Evolutionary conservation across 179 eudicot species (phyloP).

Genomic region (Amaranthus tricolor): DNA sequence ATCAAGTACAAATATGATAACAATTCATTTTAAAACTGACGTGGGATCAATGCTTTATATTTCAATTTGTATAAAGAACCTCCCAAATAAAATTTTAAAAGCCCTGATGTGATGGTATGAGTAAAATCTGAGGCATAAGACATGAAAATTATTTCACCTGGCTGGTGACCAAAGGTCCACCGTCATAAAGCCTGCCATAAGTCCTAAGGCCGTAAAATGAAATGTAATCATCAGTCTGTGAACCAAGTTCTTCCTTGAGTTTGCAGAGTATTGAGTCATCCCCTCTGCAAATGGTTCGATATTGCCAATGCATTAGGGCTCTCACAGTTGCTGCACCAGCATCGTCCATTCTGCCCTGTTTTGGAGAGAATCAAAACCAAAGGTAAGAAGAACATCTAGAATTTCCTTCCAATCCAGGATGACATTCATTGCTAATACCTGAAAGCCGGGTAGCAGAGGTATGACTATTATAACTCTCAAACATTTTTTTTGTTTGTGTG

Average conservation of each 20-base stretch:
- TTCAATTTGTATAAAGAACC: neutral
- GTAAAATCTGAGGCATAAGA: neutral
- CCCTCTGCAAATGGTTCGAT: conserved; percentile 95
- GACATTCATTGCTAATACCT: conserved; percentile 45
- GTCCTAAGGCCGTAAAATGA: conserved; percentile 95
- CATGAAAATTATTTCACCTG: conserved; percentile 50
- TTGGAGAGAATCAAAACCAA: conserved; percentile 21
- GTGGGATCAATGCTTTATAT: too few relatives aligned
- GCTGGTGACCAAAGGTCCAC: conserved; percentile 83
- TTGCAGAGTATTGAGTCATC: conserved; percentile 68
- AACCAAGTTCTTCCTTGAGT: conserved; percentile 64
- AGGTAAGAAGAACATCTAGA: conserved; percentile 21
- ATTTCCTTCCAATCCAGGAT: conserved; percentile 1
- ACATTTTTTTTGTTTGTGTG: conserved; percentile 67
- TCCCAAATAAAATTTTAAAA: neutral
- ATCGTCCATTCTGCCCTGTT: conserved; percentile 95
- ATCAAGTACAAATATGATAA: too few relatives aligned
- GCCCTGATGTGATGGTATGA: neutral
- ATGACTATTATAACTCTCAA: conserved; percentile 88
- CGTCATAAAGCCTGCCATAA: conserved; percentile 77
- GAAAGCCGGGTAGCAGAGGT: conserved; percentile 96
- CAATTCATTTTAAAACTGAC: too few relatives aligned
- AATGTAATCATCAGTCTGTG: conserved; percentile 75
- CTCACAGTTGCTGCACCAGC: conserved; percentile 97
- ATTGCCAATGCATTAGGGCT: conserved; percentile 98